Evolutionary conservation across 2,329 filamentous ascomycete genomes (phyloP).

Genomic region (Chalara sp.): DNA sequence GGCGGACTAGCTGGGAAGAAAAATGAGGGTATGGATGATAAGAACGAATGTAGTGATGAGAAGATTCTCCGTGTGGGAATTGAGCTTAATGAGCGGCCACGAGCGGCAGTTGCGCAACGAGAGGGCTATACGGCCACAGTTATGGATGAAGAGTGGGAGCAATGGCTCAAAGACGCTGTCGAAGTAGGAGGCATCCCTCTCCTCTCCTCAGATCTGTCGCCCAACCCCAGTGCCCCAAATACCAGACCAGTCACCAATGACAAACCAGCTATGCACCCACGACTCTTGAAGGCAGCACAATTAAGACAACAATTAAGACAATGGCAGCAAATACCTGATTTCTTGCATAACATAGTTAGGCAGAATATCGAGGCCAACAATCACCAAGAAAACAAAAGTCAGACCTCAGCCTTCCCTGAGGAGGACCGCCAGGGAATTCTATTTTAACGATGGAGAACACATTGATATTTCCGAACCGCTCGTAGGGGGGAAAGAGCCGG

Average conservation of each 20-base stretch:
- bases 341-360: conserved; percentile 46
- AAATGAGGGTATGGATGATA: conserved; percentile 31
- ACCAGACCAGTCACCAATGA: conserved; percentile 28
- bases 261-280: conserved; percentile 36
- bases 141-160: conserved; percentile 67
- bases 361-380: conserved; percentile 20
- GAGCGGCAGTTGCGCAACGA: conserved; percentile 55
- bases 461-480: no score
- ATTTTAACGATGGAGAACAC: no score
- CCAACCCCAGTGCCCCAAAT: conserved; percentile 26
- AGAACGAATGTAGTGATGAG: conserved; percentile 44
- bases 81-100: conserved; percentile 56
- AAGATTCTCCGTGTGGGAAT: conserved; percentile 48
- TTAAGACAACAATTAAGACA: conserved; percentile 46
- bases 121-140: conserved; percentile 52
- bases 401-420: no score
- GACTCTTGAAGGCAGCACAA: conserved; percentile 48
- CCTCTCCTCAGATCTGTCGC: conserved; percentile 28
- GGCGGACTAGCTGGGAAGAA: background rate
- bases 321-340: conserved; percentile 52
- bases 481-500: no score
- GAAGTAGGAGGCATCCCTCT: conserved; percentile 52
- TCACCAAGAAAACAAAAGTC: no score
- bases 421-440: no score
- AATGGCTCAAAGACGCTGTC: conserved; percentile 65